Evolutionary conservation across 2,329 filamentous ascomycete species (phyloP).

Genomic region (Ophiostoma ips): DNA sequence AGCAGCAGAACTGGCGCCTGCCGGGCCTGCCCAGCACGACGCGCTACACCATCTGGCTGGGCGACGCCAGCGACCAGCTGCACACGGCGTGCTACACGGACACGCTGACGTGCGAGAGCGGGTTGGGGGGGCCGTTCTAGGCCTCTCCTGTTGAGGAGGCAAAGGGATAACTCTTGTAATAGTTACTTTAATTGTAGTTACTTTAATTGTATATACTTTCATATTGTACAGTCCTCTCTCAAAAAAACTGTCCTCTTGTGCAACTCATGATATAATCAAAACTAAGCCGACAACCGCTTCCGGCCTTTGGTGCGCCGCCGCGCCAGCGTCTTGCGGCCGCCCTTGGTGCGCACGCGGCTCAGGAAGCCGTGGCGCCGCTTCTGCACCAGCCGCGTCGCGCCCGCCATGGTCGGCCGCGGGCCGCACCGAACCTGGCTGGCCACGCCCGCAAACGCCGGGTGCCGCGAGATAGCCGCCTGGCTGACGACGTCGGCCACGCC

Average conservation of each 20-base stretch:
- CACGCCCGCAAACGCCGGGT: slow-evolving; percentile 34
- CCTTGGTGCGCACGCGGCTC: slow-evolving; percentile 33
- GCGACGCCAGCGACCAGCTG: slow-evolving; percentile 28
- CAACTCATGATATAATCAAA: too few relatives aligned
- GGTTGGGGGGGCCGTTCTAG: slow-evolving; percentile 19
- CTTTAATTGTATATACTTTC: background rate
- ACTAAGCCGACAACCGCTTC: slow-evolving; percentile 27
- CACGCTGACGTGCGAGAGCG: slow-evolving; percentile 23
- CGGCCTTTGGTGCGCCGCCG: slow-evolving; percentile 40
- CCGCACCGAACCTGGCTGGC: slow-evolving; percentile 41
- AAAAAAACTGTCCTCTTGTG: too few relatives aligned
- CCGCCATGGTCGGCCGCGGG: slow-evolving; percentile 43
- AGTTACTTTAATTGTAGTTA: too few relatives aligned
- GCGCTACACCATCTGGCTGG: slow-evolving; percentile 31
- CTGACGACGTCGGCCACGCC: slow-evolving; percentile 29
- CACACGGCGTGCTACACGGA: slow-evolving; percentile 27
- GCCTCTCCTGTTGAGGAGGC: background rate
- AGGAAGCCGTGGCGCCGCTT: slow-evolving; percentile 47
- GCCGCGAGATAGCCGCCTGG: slow-evolving; percentile 31
- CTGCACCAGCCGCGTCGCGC: slow-evolving; percentile 39
- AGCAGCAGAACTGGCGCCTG: slow-evolving; percentile 34
- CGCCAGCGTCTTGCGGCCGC: slow-evolving; percentile 37
- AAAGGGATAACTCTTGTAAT: too few relatives aligned
- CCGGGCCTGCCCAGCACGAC: slow-evolving; percentile 22
- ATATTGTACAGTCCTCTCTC: slow-evolving; percentile 5